These are phyloP conservation scores for Yamadazyma sp. DNA, from an alignment of 1,139 yeast species.

Conservation along the genomic window DNA sequence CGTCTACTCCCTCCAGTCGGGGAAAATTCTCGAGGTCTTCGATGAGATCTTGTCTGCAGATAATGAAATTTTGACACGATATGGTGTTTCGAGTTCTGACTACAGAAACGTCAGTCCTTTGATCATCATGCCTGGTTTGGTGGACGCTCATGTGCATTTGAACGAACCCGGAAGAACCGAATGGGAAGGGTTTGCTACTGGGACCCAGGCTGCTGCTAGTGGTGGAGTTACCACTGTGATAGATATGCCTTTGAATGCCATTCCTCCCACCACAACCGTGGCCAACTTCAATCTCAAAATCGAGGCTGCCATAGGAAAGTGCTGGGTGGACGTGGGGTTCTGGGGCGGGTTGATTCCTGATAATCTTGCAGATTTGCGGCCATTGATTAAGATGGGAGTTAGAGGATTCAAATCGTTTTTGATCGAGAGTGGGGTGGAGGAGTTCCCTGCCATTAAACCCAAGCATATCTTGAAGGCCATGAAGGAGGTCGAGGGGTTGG, in stretches of 20 bases:
- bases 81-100: constrained; percentile 40
- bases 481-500: constrained; percentile 54
- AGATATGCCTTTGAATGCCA: constrained; percentile 95
- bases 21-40: constrained; percentile 58
- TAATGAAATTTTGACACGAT: constrained; percentile 40
- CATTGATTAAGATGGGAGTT: constrained; percentile 80
- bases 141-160: constrained; percentile 89
- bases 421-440: constrained; percentile 92
- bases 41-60: constrained; percentile 27
- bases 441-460: constrained; percentile 78
- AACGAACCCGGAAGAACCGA: constrained; percentile 95
- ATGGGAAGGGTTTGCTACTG: constrained; percentile 95
- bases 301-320: constrained; percentile 73
- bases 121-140: constrained; percentile 82
- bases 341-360: constrained; percentile 94
- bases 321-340: constrained; percentile 93
- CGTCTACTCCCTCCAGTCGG: constrained; percentile 60
- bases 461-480: constrained; percentile 66
- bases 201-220: constrained; percentile 87
- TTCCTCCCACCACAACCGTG: constrained; percentile 90
- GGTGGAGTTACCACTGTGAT: constrained; percentile 96
- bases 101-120: constrained; percentile 62
- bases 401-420: constrained; percentile 90
- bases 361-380: constrained; percentile 66
- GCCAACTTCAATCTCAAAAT: constrained; percentile 72